phyloP scores from a whole-genome alignment of 106 monocot species.

The Acanthochlamys bracteata region DNA sequence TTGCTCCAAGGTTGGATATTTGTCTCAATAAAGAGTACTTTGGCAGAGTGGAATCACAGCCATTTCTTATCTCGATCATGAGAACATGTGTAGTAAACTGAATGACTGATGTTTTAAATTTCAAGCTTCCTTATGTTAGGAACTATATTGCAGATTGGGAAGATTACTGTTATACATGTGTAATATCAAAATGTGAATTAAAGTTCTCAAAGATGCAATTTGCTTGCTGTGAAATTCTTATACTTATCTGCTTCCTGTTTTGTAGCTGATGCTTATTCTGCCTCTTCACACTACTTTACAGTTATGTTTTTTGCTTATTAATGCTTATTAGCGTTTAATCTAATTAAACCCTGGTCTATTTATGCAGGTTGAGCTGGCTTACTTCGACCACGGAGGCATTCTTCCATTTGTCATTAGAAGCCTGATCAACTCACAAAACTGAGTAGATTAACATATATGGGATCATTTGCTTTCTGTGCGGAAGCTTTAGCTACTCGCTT shows the following conservation, averaged over 20 bases:
- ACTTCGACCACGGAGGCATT: constrained; percentile 54
- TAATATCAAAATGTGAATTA: background rate
- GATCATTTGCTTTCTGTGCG: background rate
- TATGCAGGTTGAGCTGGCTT: constrained; percentile 51
- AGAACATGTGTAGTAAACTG: no score
- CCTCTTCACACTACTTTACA: background rate
- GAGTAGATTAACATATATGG: background rate
- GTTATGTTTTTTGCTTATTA: background rate
- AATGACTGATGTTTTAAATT: no score
- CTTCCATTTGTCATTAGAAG: constrained; percentile 38
- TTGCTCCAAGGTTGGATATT: no score
- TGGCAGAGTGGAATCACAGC: no score
- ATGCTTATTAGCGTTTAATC: background rate
- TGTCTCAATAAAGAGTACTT: no score
- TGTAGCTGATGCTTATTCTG: background rate
- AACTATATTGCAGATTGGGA: no score
- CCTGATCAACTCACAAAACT: constrained; percentile 17
- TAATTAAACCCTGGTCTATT: background rate
- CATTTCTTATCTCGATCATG: no score
- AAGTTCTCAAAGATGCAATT: background rate
- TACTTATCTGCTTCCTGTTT: background rate
- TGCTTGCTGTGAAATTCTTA: background rate
- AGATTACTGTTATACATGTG: no score
- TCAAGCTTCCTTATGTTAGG: no score
- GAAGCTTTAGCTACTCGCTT: background rate